Evolutionary conservation across 2,329 filamentous ascomycete species (phyloP), one percentile per base, ranked within the genome.

Genomic region (Didymellaceae sp.): DNA sequence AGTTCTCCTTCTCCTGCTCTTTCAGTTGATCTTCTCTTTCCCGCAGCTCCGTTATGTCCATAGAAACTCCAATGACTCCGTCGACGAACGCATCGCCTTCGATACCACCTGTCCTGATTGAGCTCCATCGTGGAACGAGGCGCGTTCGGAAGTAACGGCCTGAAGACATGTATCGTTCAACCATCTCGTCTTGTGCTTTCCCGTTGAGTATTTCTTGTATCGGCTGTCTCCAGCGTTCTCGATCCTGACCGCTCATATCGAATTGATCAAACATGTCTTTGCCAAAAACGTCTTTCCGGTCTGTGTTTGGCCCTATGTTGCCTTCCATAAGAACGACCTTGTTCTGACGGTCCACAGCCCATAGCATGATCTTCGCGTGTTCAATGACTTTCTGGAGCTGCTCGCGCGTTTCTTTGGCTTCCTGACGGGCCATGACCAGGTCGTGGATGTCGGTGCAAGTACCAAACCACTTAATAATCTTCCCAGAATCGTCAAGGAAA

Each of bases 371-470:
- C 45, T 86, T 84, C 0, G 88, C 86, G 61, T 91, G 87, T 26
- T 86, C 82, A 46, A 92, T 86, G 20, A 92, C 88, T 53, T 85
- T 87, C 7, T 86, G 77, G 0, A 93, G 78, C 65, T 91, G 87
- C 61, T 87, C 83, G n/a, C 85, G 80, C 14, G 82, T 87, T 49
- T 84, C 80, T 54, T 84, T 85, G 13, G 86, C 86, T 39, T 81
- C 80, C 54, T 87, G 78, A 52, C 87, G 85, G 11, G 86, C 82
- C 63, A 88, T 80, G 3, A 91, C 86, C 33, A 85, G 80, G 54
- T 91, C 88, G 63, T 92, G 86, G 14, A 91, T 88, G 57, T 93
- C 89, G 10, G 89, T 91, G 62, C 86, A 91, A 1, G 88, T 91
- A 13, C 88, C 89, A 61, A 89, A 90, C 89, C 89, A 92, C 65